Base-by-base conservation (phyloP, 1,284 basidiomycete species). In the Jaminaea rosea region DNA sequence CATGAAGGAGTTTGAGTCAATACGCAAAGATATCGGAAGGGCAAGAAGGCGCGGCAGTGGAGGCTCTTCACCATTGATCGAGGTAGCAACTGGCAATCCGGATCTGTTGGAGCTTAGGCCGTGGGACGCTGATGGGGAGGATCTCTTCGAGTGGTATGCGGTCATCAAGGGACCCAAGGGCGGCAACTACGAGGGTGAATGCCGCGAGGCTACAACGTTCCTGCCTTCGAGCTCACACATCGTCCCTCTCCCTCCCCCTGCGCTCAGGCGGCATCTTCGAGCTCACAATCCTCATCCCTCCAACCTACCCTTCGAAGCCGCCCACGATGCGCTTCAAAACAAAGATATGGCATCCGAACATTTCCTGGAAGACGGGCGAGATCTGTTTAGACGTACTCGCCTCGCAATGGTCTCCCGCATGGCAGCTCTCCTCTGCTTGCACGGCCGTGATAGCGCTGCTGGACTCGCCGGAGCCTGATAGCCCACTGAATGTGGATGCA, bases 401-500 rank as follows among this genome's bases (percentile, higher is more conserved):
- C 39, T 32, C 56, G 1, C 65, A 72, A 39, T 75, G 73, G 73
- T 62, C 69, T 2, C 73, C 73, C 0, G 73, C 73, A 0, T 75
- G 73, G 73, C 64, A 63, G 4, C 49, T 75, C 21, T 59, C 62
- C n/a, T 59, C 60, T 0, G 64, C 67, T 0, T 72, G 63, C 19
- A 68, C 69, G 0, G 73, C 73, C 10, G 60, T 75, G 0, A 44
- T 73, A 6, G 64, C 68, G 4, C 54, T 75, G 3, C 50, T 75
- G 3, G 73, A 72, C 26, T 54, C 55, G 0, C 73, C 73, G 3
- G 73, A 75, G 50, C 69, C 73, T 1, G 61, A 65, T 49, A 65
- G 62, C 24, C 73, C 73, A 3, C 53, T 75, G 15, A 75, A 75
- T 39, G 73, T 75, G 0, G 73, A 75, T 47, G 73, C 73, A 26